These are phyloP conservation scores for Colletotrichum plurivorum DNA, from an alignment of 2,329 filamentous ascomycete species.

Conservation along the genomic window DNA sequence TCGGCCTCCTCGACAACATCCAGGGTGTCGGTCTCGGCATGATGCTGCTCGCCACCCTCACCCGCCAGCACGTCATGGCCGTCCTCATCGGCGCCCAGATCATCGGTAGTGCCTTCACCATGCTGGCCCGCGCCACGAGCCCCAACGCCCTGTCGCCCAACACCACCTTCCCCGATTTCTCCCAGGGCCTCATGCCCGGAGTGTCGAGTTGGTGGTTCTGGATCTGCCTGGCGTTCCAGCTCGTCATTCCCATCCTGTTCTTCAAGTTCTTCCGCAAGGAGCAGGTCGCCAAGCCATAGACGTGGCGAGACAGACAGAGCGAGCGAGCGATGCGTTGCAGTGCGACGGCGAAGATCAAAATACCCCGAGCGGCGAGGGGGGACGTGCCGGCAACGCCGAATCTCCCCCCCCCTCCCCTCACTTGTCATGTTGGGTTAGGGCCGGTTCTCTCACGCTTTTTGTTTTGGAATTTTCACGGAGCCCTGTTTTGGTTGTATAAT, in stretches of 20 bases:
- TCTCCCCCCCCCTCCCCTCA: constrained; percentile 17
- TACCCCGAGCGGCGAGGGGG: constrained; percentile 23
- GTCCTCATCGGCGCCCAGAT: constrained; percentile 74
- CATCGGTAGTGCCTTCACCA: constrained; percentile 73
- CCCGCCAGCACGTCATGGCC: constrained; percentile 75
- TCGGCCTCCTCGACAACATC: constrained; percentile 74
- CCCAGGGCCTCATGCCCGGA: constrained; percentile 59
- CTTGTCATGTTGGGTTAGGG: constrained; percentile 35
- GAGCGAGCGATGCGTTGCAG: not conserved
- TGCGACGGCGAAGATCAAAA: constrained; percentile 36
- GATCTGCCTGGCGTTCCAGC: constrained; percentile 70
- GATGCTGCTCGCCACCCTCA: constrained; percentile 76
- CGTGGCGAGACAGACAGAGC: no score
- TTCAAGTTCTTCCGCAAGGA: constrained; percentile 71
- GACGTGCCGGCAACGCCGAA: no score
- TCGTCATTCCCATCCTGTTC: constrained; percentile 71
- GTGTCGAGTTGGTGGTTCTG: constrained; percentile 71
- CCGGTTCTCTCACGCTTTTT: constrained; percentile 29
- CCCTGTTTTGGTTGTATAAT: constrained; percentile 39
- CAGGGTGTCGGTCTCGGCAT: constrained; percentile 78
- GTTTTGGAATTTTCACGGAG: constrained; percentile 29
- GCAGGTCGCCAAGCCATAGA: constrained; percentile 67
- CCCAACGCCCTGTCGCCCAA: constrained; percentile 74
- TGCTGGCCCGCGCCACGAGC: constrained; percentile 71
- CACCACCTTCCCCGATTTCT: constrained; percentile 73